Percentiles rank a stretch among this genome's conserved stretches.
Conservation (phyloP, 169 alveolate genomes). For the Fabrea salina region DNA sequence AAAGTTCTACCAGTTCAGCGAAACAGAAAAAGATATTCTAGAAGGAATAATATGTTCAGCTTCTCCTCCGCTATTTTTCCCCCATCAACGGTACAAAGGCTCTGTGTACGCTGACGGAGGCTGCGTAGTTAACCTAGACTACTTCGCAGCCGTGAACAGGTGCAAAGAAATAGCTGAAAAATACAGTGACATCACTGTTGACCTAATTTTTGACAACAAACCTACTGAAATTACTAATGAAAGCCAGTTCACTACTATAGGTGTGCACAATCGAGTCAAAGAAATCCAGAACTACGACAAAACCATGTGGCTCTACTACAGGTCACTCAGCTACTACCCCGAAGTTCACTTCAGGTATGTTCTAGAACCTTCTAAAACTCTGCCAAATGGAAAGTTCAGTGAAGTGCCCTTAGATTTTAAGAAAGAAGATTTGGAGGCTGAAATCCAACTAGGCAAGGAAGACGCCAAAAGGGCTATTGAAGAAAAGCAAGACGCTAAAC, state of each 20-base stretch:
- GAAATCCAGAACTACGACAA: not conserved
- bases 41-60: slow-evolving; percentile 28
- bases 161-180: slow-evolving; percentile 35
- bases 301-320: not conserved
- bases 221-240: not conserved
- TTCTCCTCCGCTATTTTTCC: slow-evolving; percentile 40
- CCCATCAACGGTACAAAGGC: slow-evolving; percentile 18
- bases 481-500: too few relatives aligned
- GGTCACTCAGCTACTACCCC: slow-evolving; percentile 21
- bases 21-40: not conserved
- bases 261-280: not conserved
- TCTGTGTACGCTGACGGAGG: slow-evolving; percentile 44
- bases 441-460: not conserved
- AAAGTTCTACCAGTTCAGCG: slow-evolving; percentile 1
- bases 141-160: slow-evolving; percentile 36
- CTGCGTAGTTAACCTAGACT: slow-evolving; percentile 30
- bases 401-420: not conserved
- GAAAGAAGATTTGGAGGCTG: not conserved
- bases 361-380: slow-evolving; percentile 12
- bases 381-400: slow-evolving; percentile 38
- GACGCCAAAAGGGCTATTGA: too few relatives aligned
- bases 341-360: slow-evolving; percentile 33
- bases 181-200: slow-evolving; percentile 32
- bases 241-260: not conserved
- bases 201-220: slow-evolving; percentile 17